A percentile compares a stretch with the other conserved stretches of the same genome.
Evolutionary conservation across 2,329 filamentous ascomycete species (phyloP).

Genomic region (Monosporascus sp.): DNA sequence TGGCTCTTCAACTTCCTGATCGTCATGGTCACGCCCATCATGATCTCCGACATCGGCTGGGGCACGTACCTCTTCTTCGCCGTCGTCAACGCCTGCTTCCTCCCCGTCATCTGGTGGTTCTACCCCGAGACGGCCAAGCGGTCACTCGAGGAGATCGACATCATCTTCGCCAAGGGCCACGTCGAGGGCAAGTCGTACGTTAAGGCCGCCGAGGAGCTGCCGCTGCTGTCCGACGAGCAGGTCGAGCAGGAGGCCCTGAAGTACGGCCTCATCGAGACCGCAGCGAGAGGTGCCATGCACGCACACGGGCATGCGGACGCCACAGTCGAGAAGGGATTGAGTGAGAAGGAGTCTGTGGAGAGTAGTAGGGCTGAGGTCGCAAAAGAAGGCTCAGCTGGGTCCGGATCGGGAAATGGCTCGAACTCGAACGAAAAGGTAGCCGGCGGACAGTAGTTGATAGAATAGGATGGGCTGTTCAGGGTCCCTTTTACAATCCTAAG

Average conservation of each 20-base stretch:
- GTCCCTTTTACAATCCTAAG: no score
- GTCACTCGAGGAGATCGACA: conserved; percentile 52
- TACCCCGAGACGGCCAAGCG: conserved; percentile 47
- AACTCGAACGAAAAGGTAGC: background rate
- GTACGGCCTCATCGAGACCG: conserved; percentile 26
- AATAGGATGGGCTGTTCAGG: no score
- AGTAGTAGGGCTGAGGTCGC: background rate
- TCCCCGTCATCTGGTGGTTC: conserved; percentile 40
- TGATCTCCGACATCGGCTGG: conserved; percentile 54
- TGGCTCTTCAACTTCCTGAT: conserved; percentile 38
- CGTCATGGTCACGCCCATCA: conserved; percentile 60
- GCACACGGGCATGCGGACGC: conserved; percentile 7
- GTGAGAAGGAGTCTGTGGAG: background rate
- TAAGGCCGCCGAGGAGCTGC: conserved; percentile 50
- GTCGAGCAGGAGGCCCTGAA: conserved; percentile 44
- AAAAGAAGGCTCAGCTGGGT: background rate
- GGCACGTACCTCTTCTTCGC: conserved; percentile 47
- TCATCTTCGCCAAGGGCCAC: conserved; percentile 55
- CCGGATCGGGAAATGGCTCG: background rate
- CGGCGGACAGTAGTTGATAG: background rate
- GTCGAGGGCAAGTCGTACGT: conserved; percentile 57
- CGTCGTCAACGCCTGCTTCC: conserved; percentile 29
- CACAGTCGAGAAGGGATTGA: conserved; percentile 2
- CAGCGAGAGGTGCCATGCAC: conserved; percentile 14
- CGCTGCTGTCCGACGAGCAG: conserved; percentile 44